Conservation (phyloP, 2,329 filamentous ascomycete species). For the Canariomyces notabilis region DNA sequence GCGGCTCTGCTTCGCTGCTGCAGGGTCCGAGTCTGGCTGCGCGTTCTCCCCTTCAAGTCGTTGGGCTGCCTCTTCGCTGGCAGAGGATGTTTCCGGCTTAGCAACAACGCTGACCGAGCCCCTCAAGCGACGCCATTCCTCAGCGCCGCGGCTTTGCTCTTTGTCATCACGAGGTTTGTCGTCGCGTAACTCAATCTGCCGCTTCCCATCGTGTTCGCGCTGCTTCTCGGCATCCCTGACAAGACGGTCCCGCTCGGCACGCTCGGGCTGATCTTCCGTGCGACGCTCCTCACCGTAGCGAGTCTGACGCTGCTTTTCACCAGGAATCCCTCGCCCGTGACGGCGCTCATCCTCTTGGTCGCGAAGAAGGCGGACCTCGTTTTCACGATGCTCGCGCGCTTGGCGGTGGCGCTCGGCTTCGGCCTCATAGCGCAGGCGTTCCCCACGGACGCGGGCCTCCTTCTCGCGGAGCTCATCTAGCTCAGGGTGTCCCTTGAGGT, state of each 20-base stretch:
- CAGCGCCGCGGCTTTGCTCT: conserved; percentile 19
- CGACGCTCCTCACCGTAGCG: conserved; percentile 25
- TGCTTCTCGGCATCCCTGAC: conserved; percentile 23
- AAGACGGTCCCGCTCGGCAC: conserved; percentile 10
- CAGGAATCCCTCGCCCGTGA: conserved; percentile 24
- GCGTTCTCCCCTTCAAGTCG: conserved; percentile 12
- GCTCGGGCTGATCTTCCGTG: conserved; percentile 17
- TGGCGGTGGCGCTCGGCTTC: conserved; percentile 24
- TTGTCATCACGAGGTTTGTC: conserved; percentile 24
- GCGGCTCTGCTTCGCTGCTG: conserved; percentile 16
- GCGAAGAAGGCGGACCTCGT: conserved; percentile 21
- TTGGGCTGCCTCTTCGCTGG: conserved; percentile 10
- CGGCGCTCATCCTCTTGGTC: conserved; percentile 21
- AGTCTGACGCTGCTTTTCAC: conserved; percentile 20
- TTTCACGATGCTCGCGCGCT: conserved; percentile 19
- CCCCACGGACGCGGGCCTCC: conserved; percentile 11
- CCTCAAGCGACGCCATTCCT: conserved; percentile 21
- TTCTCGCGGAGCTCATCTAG: conserved; percentile 18
- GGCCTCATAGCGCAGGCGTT: conserved; percentile 20
- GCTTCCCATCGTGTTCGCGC: conserved; percentile 29
- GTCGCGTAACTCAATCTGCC: conserved; percentile 16
- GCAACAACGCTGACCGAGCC: conserved; percentile 22
- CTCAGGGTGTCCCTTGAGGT: conserved; percentile 29
- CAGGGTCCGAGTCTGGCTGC: conserved; percentile 3
- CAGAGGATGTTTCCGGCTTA: conserved; percentile 12